Evolutionary conservation across 257 asterid species (phyloP), one percentile per base, ranked within the genome.

Genomic region (Ocimum tenuiflorum): DNA sequence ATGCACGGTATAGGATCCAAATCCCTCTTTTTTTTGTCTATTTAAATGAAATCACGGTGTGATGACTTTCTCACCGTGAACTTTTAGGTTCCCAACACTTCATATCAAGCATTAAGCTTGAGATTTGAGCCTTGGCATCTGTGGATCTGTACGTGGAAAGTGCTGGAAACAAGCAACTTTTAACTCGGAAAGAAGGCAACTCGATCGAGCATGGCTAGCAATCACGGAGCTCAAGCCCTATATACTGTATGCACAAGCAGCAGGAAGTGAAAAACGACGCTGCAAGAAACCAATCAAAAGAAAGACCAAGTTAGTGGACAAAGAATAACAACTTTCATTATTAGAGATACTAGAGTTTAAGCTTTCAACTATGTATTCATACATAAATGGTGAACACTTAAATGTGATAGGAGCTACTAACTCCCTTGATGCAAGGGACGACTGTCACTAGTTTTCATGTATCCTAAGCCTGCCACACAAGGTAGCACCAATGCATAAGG

Each of bases 61-160:
- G 13, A 73, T 49, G 27, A 41, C 18, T 8, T 43, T 71, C 61
- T 55, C 56, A 55, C 82, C 85, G n/a, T 74, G 76, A 7, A 15
- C 3, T 11, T 1, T 39, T 39, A 8, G 10, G 45, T 9, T 39
- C 45, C 45, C 45, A 10, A 9, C 45, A 2, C 13, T 9, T 39
- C 45, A 39, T 9, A 39, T 39, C n/a, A 2, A 7, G n/a, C n/a
- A 27, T 27, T 1, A 27, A 1, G 31, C 31, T 27, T 27, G 2
- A 27, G 14, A 42, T 3, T 42, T 2, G 0, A 7, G 17, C 3
- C 46, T 1, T 11, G 8, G 46, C 46, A 10, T 39, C 47, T 41
- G 47, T 41, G 17, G 45, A 39, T 6, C 45, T 11, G n/a, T 9
- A 39, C 45, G n/a, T 13, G 47, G 47, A 9, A 27, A 27, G 31